Conservation (phyloP, 2,329 filamentous ascomycete genomes). For the Hymenoscyphus fructigenus region DNA sequence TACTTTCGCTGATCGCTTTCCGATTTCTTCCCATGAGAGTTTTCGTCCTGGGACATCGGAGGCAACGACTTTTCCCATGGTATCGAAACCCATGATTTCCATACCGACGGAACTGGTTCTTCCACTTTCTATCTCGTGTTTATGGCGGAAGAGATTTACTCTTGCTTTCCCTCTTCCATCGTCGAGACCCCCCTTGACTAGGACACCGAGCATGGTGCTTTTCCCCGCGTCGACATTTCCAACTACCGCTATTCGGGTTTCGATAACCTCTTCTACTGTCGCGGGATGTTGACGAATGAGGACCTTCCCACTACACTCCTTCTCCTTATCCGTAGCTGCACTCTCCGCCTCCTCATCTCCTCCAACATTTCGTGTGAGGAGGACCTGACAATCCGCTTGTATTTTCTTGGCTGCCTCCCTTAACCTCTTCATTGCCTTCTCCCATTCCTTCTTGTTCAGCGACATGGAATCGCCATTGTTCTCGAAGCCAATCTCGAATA, state of each 20-base stretch:
- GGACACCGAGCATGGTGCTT: constrained; percentile 90
- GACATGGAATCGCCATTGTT: constrained; percentile 84
- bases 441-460: constrained; percentile 74
- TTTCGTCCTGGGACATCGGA: constrained; percentile 81
- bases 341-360: constrained; percentile 61
- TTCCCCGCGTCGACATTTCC: constrained; percentile 98
- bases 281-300: constrained; percentile 74
- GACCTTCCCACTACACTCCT: constrained; percentile 79
- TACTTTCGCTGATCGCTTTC: constrained; percentile 90
- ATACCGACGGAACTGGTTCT: constrained; percentile 95
- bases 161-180: constrained; percentile 92
- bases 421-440: constrained; percentile 65
- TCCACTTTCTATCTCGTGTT: constrained; percentile 95
- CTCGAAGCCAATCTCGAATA: constrained; percentile 92
- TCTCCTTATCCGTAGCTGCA: constrained; percentile 61
- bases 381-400: constrained; percentile 73
- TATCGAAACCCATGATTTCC: constrained; percentile 98
- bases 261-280: constrained; percentile 82
- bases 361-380: constrained; percentile 89
- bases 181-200: constrained; percentile 93
- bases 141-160: constrained; percentile 94
- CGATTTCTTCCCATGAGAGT: constrained; percentile 97
- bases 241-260: constrained; percentile 94
- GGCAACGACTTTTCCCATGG: constrained; percentile 75
- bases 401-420: constrained; percentile 61